Evolutionary conservation across 2,329 filamentous ascomycete genomes (phyloP).

Genomic region (Aspergillus quadricinctus): DNA sequence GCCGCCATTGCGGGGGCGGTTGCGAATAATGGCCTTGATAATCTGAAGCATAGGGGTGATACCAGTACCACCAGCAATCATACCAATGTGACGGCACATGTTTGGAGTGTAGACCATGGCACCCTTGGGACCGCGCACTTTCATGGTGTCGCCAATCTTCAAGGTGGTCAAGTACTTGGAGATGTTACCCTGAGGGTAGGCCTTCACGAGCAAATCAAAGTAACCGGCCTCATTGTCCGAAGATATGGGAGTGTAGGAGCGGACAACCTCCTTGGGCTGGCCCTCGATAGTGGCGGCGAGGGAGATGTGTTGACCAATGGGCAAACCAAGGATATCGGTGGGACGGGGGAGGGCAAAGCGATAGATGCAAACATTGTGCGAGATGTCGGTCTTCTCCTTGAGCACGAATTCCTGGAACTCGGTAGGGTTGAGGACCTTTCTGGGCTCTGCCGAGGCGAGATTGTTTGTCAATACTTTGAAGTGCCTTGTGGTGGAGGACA

Average conservation of each 20-base stretch:
- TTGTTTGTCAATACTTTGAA: conserved; percentile 8
- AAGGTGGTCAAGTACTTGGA: conserved; percentile 85
- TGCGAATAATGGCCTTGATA: conserved; percentile 81
- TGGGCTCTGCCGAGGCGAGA: conserved; percentile 53
- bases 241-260: conserved; percentile 88
- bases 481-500: conserved; percentile 1
- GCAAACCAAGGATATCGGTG: conserved; percentile 82
- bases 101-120: conserved; percentile 97
- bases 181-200: conserved; percentile 96
- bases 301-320: conserved; percentile 98
- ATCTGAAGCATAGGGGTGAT: conserved; percentile 99
- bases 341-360: conserved; percentile 79
- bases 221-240: conserved; percentile 84
- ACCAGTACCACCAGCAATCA: conserved; percentile 96
- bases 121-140: conserved; percentile 90
- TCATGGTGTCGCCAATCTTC: conserved; percentile 79
- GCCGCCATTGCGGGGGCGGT: conserved; percentile 58
- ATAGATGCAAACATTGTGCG: conserved; percentile 98
- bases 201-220: conserved; percentile 97
- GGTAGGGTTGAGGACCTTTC: conserved; percentile 80
- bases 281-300: conserved; percentile 79
- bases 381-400: conserved; percentile 90
- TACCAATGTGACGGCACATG: conserved; percentile 93
- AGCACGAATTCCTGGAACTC: conserved; percentile 90
- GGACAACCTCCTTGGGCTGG: conserved; percentile 74